Evolutionary conservation across 176 grass and related monocot species (phyloP).

Genomic region (Saccharum officinarum): DNA sequence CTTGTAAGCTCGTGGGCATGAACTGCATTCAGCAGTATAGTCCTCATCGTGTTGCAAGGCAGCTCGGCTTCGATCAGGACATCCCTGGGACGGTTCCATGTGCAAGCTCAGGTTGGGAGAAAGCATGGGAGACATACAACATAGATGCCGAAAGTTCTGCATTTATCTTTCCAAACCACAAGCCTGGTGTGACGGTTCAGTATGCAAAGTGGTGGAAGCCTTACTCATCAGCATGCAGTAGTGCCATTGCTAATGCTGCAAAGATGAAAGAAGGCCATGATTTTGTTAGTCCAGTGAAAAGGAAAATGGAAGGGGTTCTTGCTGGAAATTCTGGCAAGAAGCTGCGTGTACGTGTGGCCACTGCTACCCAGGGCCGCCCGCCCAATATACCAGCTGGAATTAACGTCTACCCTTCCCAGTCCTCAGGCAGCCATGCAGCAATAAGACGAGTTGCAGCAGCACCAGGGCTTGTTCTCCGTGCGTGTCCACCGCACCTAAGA

Average conservation of each 20-base stretch:
- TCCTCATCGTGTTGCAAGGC: slow-evolving; percentile 67
- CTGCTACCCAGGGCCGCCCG: background rate
- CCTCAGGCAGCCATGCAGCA: background rate
- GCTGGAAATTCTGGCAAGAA: slow-evolving; percentile 14
- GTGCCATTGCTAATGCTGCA: background rate
- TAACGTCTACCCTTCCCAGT: background rate
- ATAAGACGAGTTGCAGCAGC: background rate
- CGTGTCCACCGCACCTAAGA: background rate
- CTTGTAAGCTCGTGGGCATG: slow-evolving; percentile 47
- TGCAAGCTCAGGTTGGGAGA: slow-evolving; percentile 36
- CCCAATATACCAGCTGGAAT: background rate
- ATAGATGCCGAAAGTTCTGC: slow-evolving; percentile 37
- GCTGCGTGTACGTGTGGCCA: background rate
- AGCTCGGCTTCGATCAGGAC: slow-evolving; percentile 77
- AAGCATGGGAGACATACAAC: slow-evolving; percentile 59
- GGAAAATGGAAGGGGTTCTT: slow-evolving; percentile 52
- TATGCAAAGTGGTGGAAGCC: slow-evolving; percentile 60
- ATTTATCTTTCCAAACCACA: slow-evolving; percentile 43
- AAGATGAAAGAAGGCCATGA: background rate
- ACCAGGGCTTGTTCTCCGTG: background rate
- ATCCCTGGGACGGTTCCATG: slow-evolving; percentile 39
- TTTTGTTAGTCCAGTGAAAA: slow-evolving; percentile 37
- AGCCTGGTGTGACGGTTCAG: slow-evolving; percentile 33
- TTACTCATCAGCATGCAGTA: slow-evolving; percentile 24
- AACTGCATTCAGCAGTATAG: slow-evolving; percentile 42